Percentiles rank a stretch among this genome's conserved stretches.
These are phyloP conservation scores for Cunninghamia lanceolata DNA, from an alignment of 75 land plant species.

Conservation along the genomic window DNA sequence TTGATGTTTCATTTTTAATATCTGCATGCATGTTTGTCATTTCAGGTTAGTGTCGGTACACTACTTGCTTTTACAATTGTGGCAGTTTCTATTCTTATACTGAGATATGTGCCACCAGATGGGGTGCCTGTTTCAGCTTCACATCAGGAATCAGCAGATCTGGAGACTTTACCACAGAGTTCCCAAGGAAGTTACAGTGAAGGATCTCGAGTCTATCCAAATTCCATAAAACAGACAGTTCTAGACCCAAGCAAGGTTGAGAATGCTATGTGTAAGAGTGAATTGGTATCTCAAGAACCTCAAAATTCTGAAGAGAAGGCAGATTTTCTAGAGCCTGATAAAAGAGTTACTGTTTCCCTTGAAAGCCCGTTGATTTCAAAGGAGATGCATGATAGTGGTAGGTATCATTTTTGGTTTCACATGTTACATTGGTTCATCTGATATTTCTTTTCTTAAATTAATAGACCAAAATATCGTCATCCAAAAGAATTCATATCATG, in stretches of 20 bases:
- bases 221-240: neutral
- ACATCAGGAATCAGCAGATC: neutral
- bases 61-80: constrained; percentile 52
- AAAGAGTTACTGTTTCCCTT: neutral
- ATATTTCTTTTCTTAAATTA: neutral
- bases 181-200: constrained; percentile 10
- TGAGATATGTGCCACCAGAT: constrained; percentile 45
- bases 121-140: constrained; percentile 20
- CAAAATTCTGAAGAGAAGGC: neutral
- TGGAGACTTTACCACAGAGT: neutral
- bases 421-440: neutral
- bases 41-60: constrained; percentile 59
- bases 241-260: constrained; percentile 2
- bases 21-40: neutral
- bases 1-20: neutral
- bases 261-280: neutral
- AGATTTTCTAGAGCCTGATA: neutral
- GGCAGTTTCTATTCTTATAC: constrained; percentile 40
- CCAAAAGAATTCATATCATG: neutral
- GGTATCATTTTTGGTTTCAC: constrained; percentile 7
- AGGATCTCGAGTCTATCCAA: neutral
- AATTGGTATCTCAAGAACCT: neutral
- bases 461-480: neutral
- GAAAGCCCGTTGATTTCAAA: constrained; percentile 3
- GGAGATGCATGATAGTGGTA: constrained; percentile 7